A percentile compares a stretch with the other conserved stretches of the same genome.
These are phyloP conservation scores for Kazachstania viticola DNA, from an alignment of 805 yeast species.

Conservation along the genomic window DNA sequence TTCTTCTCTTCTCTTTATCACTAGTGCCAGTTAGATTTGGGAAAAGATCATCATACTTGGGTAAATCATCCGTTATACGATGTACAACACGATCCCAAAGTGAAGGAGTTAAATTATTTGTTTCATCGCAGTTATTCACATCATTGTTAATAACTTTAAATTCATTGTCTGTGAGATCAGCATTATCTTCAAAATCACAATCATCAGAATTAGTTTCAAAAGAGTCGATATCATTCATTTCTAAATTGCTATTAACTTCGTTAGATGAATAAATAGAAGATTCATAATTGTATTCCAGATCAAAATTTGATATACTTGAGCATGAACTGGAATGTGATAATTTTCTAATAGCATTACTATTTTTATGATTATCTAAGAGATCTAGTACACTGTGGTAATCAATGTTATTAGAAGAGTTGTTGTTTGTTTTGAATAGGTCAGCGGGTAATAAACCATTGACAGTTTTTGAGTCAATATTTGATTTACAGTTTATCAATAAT, in stretches of 20 bases:
- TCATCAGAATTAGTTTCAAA: slow-evolving; percentile 8
- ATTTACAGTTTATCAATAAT: slow-evolving; percentile 50
- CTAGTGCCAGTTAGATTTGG: slow-evolving; percentile 28
- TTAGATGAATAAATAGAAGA: slow-evolving; percentile 11
- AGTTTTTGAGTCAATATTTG: slow-evolving; percentile 42
- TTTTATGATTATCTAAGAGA: slow-evolving; percentile 15
- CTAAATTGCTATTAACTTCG: not conserved
- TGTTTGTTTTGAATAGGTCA: slow-evolving; percentile 23
- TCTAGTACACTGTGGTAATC: slow-evolving; percentile 16
- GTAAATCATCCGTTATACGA: slow-evolving; percentile 39
- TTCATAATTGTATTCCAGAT: slow-evolving; percentile 19
- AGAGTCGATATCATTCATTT: not conserved
- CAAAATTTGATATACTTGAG: slow-evolving; percentile 14
- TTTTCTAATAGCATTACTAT: not conserved
- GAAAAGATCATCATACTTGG: slow-evolving; percentile 65
- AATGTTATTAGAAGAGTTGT: slow-evolving; percentile 4
- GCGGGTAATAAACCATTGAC: slow-evolving; percentile 36
- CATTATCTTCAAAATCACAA: slow-evolving; percentile 20
- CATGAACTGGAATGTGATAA: not conserved
- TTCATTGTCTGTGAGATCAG: slow-evolving; percentile 9
- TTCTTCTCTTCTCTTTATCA: not conserved
- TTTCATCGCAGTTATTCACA: not conserved
- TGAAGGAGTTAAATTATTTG: slow-evolving; percentile 10
- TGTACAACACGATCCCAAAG: slow-evolving; percentile 30
- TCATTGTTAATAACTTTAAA: not conserved